Base-by-base conservation (phyloP, 495 filamentous ascomycete genomes). In the Penicillium subrubescens region DNA sequence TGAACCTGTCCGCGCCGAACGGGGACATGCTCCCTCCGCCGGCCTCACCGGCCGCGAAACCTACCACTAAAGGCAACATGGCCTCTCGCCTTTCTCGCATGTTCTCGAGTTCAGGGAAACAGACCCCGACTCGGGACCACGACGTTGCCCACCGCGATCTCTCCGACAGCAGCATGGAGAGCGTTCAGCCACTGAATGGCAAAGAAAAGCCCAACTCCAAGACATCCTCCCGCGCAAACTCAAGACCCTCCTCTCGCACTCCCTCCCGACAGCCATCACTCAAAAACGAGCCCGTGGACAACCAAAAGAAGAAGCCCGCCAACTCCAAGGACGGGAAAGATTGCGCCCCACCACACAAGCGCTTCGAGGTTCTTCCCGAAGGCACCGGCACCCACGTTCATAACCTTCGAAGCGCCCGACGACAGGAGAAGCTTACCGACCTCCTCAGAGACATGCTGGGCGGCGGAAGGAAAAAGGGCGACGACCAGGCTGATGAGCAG, bases 401-500 rank as follows among this genome's bases (percentile, higher is more conserved):
- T 73, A 84, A 92, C 67, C 86, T 99, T 19, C 94, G 92, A 72
- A 90, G 89, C 63, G 88, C 89, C 56, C 92, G 92, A 73, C 86
- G 95, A 53, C 94, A 99, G 75, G 94, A 99, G 79, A 99, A 97
- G 74, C 81, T 99, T 61, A 89, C 91, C n/a, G 92, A 94, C 71
- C 89, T 99, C 82, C 86, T 97, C 66, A 89, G 93, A 63, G 87
- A 90, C 65, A 86, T 97, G 73, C 81, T 98, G 14, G 90, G 89
- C 54, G 83, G 79, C 25, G 90, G 90, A 74, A 89, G 88, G 70
- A 87, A 86, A 71, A 90, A 92, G 46, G 88, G 92, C 57, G 82
- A 86, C 29, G 79, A 84, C 8, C 80, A 85, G 56, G 82, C 83
- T 33, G 86, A 89, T 11, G 92, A 96, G 63, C 88, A 92, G 70